Evolutionary conservation across 306 rosid genomes (phyloP).

Genomic region (Rosa persica): DNA sequence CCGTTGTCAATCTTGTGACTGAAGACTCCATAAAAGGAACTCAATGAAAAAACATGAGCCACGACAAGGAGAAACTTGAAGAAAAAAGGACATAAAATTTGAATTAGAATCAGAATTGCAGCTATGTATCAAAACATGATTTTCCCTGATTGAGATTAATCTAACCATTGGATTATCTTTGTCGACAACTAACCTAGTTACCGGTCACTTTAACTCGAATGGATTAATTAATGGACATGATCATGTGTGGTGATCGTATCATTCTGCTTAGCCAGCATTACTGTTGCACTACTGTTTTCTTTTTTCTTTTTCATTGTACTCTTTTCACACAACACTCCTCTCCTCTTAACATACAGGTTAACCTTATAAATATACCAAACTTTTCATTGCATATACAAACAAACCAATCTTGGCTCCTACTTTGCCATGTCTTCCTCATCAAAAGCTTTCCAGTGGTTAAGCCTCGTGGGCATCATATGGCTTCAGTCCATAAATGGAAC

Average conservation of each 20-base stretch:
- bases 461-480: conserved; percentile 81
- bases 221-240: not conserved
- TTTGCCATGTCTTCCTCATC: conserved; percentile 41
- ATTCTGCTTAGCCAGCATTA: conserved; percentile 7
- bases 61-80: too few species aligned
- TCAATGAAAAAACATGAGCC: too few species aligned
- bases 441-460: conserved; percentile 67
- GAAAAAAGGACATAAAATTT: too few species aligned
- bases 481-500: conserved; percentile 90
- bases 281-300: not conserved
- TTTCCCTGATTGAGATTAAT: too few species aligned
- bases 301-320: not conserved
- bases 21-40: too few species aligned
- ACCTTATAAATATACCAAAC: conserved; percentile 1
- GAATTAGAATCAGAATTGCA: too few species aligned
- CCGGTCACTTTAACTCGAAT: not conserved
- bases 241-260: not conserved
- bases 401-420: not conserved
- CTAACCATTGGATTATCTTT: too few species aligned
- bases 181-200: not conserved
- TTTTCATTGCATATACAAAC: not conserved
- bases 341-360: not conserved
- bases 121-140: too few species aligned
- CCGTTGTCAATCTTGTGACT: too few species aligned
- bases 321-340: conserved; percentile 18